These are phyloP conservation scores for Berkeleyomyces basicola DNA, from an alignment of 2,329 filamentous ascomycete genomes.

Conservation along the genomic window DNA sequence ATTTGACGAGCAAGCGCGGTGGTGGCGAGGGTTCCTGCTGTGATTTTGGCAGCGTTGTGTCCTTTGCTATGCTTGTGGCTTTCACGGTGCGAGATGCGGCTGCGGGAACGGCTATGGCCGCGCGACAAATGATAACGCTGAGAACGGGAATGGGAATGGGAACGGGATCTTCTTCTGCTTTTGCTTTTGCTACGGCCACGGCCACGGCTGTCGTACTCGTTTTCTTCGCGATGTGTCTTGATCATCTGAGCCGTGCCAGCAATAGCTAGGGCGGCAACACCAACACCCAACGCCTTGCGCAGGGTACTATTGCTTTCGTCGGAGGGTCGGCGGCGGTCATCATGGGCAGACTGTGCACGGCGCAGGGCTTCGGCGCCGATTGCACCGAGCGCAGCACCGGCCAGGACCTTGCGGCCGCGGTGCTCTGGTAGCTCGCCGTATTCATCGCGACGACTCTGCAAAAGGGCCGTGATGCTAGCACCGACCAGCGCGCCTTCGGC, in stretches of 20 bases:
- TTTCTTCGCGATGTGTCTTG: slow-evolving; percentile 41
- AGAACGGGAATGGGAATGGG: neutral
- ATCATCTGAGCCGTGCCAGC: slow-evolving; percentile 50
- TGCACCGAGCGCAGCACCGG: slow-evolving; percentile 45
- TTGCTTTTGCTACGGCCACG: slow-evolving; percentile 42
- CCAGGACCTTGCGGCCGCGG: slow-evolving; percentile 40
- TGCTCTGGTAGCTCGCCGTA: slow-evolving; percentile 33
- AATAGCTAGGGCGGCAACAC: slow-evolving; percentile 45
- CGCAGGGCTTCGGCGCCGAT: slow-evolving; percentile 44
- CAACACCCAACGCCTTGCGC: slow-evolving; percentile 45
- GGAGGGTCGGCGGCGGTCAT: neutral
- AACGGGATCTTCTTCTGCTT: slow-evolving; percentile 17
- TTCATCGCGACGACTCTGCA: slow-evolving; percentile 36
- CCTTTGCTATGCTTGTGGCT: neutral
- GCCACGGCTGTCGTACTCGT: slow-evolving; percentile 31
- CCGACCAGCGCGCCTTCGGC: slow-evolving; percentile 50
- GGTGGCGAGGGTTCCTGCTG: slow-evolving; percentile 29
- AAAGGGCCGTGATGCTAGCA: slow-evolving; percentile 42
- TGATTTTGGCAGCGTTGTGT: slow-evolving; percentile 38
- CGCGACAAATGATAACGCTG: neutral
- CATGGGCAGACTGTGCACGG: slow-evolving; percentile 43
- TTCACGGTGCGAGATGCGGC: slow-evolving; percentile 17
- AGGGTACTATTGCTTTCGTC: slow-evolving; percentile 34
- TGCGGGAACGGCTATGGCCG: slow-evolving; percentile 22
- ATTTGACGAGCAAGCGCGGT: slow-evolving; percentile 27